Conservation (phyloP, 2,329 filamentous ascomycete genomes). For the Penicillium capsulatum region DNA sequence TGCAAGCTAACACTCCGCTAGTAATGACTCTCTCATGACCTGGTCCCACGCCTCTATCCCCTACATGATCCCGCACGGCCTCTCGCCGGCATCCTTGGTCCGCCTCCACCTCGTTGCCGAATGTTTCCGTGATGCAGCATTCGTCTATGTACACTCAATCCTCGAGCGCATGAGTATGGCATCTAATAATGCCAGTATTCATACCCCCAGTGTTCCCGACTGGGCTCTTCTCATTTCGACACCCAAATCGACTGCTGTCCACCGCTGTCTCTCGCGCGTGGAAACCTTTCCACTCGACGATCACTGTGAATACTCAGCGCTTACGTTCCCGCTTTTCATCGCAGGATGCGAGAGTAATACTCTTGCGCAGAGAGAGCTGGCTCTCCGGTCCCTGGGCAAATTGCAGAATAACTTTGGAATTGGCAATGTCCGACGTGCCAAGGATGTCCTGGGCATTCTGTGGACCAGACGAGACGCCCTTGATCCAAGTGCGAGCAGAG, state of each 20-base stretch:
- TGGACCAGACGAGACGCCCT: conserved; percentile 24
- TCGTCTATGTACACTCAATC: conserved; percentile 37
- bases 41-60: conserved; percentile 29
- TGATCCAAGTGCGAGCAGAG: neutral
- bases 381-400: conserved; percentile 25
- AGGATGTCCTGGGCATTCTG: conserved; percentile 28
- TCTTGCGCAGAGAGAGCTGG: conserved; percentile 20
- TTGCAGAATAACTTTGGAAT: conserved; percentile 36
- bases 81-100: conserved; percentile 23
- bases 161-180: conserved; percentile 26
- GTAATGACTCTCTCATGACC: conserved; percentile 30
- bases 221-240: conserved; percentile 22
- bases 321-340: conserved; percentile 39
- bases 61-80: conserved; percentile 32
- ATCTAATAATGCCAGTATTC: neutral
- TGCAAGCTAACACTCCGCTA: conserved; percentile 11
- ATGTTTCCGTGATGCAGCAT: conserved; percentile 37
- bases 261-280: conserved; percentile 26
- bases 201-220: conserved; percentile 1
- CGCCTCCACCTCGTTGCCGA: conserved; percentile 36
- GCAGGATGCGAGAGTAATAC: conserved; percentile 31
- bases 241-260: conserved; percentile 28
- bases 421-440: conserved; percentile 33
- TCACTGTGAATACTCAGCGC: conserved; percentile 36
- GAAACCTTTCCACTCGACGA: conserved; percentile 27